Conservation (phyloP, 202 grass and related monocot genomes). For the Saccharum hybrid region DNA sequence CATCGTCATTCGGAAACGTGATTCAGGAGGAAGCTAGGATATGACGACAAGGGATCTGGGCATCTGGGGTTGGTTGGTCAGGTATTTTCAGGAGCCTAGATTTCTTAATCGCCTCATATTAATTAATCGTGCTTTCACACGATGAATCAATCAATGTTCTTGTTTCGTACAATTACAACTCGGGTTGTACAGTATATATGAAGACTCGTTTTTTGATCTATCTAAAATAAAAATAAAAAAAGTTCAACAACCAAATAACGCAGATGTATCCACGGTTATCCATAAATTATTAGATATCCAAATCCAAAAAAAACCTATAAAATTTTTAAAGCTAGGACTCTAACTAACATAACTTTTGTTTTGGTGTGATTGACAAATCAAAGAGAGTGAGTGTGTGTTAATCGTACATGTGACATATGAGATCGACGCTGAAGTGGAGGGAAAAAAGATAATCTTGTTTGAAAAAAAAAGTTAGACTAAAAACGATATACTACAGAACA, state of each 20-base stretch:
- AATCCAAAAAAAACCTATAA: too few species aligned
- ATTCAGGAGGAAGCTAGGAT: neutral
- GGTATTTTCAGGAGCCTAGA: neutral
- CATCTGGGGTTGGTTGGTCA: neutral
- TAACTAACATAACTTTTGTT: too few species aligned
- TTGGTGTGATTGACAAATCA: too few species aligned
- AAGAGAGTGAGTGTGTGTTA: too few species aligned
- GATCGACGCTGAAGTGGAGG: too few species aligned
- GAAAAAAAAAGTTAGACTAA: too few species aligned
- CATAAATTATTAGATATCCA: too few species aligned
- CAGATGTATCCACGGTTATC: neutral
- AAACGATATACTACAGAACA: too few species aligned
- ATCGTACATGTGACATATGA: too few species aligned
- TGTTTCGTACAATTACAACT: neutral
- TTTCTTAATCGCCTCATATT: slow-evolving; percentile 26
- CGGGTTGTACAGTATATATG: too few species aligned
- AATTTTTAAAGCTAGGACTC: too few species aligned
- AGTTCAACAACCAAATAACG: neutral
- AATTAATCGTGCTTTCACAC: slow-evolving; percentile 34
- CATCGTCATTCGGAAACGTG: neutral
- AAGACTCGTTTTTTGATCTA: neutral
- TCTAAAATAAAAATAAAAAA: neutral
- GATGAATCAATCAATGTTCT: neutral
- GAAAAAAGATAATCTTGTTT: too few species aligned
- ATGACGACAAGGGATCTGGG: neutral